Evolutionary conservation across 1,284 basidiomycete genomes (phyloP), one percentile per base, ranked within the genome.

Genomic region (Retiboletus flavoniger): DNA sequence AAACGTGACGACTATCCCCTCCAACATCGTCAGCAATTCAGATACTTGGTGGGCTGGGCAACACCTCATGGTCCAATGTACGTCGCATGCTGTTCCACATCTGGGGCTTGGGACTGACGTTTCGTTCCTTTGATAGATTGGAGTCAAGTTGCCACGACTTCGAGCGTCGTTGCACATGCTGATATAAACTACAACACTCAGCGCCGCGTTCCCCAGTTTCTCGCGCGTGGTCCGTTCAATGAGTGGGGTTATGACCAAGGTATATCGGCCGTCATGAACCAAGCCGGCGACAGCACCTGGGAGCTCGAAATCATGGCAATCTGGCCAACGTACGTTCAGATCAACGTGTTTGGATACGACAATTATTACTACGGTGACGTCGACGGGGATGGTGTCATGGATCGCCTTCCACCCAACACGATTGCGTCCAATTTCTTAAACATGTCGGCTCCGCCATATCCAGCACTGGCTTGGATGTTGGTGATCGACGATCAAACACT

Each of bases 311-410:
- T 95, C 67, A 93, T 92, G 85, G 83, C 89, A 31, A 75, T 80
- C 13, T 96, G 93, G 93, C 93, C 93, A 3, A 84, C 89, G 3
- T 92, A 84, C 63, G 77, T 95, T 39, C 91, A 95, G 71, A 76
- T 95, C 54, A 95, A 95, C 72, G 85, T 95, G 47, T 95, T 86
- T 77, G 86, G 84, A 47, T 94, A 84, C 67, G 91, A 95, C 68
- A 84, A 94, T 63, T 95, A 84, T 75, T 95, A 88, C 74, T 95
- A 95, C 64, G 93, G 93, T 53, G 93, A 96, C 63, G 77, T 83
- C 19, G 93, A 96, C 63, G 84, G 79, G 14, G 93, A 96, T 63
- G 91, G 91, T 56, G 75, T 94, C 50, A 78, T 96, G 63, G 93
- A 95, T 66, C 90, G 93, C 54, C 80, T 95, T 9, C 91, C 93